phyloP scores from a whole-genome alignment of 768 basidiomycete genomes.

The Phallus indusiatus region DNA sequence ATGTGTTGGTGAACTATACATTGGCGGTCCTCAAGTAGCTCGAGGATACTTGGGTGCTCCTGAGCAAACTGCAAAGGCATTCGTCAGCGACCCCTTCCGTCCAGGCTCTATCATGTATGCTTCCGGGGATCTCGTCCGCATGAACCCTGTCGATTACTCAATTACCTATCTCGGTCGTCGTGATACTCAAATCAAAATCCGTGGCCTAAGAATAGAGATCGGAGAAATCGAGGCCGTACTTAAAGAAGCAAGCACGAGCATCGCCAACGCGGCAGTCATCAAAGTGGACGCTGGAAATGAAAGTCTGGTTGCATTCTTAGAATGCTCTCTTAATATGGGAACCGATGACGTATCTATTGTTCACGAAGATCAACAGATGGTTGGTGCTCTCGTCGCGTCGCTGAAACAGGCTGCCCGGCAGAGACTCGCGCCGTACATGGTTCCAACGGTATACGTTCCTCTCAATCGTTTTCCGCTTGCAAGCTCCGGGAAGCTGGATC shows the following conservation, averaged over 20 bases:
- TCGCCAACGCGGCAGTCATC: background rate
- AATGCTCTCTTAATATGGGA: background rate
- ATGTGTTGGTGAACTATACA: conserved; percentile 8
- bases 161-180: background rate
- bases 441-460: background rate
- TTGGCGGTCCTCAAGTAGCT: conserved; percentile 19
- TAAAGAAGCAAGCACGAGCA: background rate
- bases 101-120: conserved; percentile 5
- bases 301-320: background rate
- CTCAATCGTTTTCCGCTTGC: background rate
- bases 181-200: background rate
- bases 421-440: background rate
- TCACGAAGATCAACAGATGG: background rate
- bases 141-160: background rate
- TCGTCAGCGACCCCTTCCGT: conserved; percentile 23
- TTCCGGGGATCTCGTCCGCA: background rate
- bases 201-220: background rate
- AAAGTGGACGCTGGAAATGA: background rate
- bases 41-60: conserved; percentile 19
- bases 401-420: background rate
- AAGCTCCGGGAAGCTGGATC: background rate
- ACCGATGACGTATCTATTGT: background rate
- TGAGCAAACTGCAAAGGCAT: conserved; percentile 20
- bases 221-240: background rate
- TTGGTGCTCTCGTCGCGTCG: background rate